phyloP scores from a whole-genome alignment of 1,284 basidiomycete genomes.

The Puccinia hordei region DNA sequence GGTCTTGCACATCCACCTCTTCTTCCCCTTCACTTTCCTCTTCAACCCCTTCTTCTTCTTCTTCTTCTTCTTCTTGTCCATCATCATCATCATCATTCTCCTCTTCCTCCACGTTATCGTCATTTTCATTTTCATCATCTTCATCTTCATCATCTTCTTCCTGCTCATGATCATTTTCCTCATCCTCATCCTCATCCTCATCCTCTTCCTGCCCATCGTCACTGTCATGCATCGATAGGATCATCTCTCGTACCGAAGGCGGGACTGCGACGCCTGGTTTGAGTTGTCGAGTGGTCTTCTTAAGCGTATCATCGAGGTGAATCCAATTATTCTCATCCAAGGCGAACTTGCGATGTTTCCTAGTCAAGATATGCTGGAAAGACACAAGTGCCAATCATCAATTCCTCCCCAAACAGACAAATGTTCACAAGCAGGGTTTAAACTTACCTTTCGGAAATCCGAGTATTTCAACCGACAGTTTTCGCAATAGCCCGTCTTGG shows the following conservation, averaged over 20 bases:
- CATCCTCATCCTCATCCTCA: constrained; percentile 20
- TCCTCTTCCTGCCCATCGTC: constrained; percentile 15
- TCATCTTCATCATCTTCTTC: constrained; percentile 38
- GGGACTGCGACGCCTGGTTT: constrained; percentile 53
- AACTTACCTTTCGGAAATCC: constrained; percentile 77
- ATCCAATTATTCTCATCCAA: constrained; percentile 76
- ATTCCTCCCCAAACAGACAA: constrained; percentile 3
- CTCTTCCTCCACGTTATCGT: constrained; percentile 54
- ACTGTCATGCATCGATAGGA: background rate
- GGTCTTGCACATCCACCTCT: background rate
- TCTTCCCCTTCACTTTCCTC: background rate
- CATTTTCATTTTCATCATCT: constrained; percentile 55
- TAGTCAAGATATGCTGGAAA: constrained; percentile 73
- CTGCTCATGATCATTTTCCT: constrained; percentile 8
- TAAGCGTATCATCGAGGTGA: constrained; percentile 77
- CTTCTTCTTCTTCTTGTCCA: constrained; percentile 53
- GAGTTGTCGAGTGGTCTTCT: constrained; percentile 71
- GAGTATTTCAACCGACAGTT: constrained; percentile 90
- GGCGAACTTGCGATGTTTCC: constrained; percentile 84
- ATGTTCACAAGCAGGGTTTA: too few relatives aligned
- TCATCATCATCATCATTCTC: constrained; percentile 55
- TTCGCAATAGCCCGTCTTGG: constrained; percentile 96
- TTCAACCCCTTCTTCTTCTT: constrained; percentile 55
- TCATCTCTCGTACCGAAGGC: constrained; percentile 40
- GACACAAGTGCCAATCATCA: background rate